Base-by-base conservation (phyloP, 768 basidiomycete genomes). In the Phaffia tasmanica region DNA sequence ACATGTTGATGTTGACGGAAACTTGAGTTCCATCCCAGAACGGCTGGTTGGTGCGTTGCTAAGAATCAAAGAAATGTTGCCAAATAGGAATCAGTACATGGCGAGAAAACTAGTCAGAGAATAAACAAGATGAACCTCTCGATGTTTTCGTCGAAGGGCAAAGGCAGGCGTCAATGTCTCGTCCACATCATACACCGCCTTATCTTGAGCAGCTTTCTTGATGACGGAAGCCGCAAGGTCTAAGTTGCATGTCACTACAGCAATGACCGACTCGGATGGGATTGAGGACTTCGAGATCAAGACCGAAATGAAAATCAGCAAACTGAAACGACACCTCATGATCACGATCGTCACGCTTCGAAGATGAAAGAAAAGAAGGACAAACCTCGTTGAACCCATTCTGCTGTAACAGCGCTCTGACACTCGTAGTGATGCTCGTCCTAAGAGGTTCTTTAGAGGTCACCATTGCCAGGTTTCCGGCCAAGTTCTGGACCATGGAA, bases 391-490 rank as follows among this genome's bases (percentile, higher is more conserved):
- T 85, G 75, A 95, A 95, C 53, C 94, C 94, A 72, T 89, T 86
- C 55, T 94, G 90, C 30, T 80, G 79, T 63, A 99, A 77, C 70
- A 86, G 83, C 55, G 85, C 83, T n/a, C 92, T 86, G 42, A 97
- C 80, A 73, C 94, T 91, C 62, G 83, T 86, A 21, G 86, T 85
- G 72, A 98, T 84, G 76, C 95, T 93, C 74, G 86, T 88, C 73
- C 91, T 86, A 66, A 99, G 77, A 1, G 94, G 93, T 73, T 99
- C 95, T 75, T 97, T 98, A 81, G 94, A 98, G 21, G 95, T 98
- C 19, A 99, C 95, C 63, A 97, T 79, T 29, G 95, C 95, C 57
- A 99, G 83, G 71, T 89, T 93, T 50, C 94, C 93, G 19, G 95
- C 95, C 61, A 99, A 83, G 75, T 91, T 94, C 77, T 91, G 90